A percentile compares a stretch with the other conserved stretches of the same genome.
phyloP scores from a whole-genome alignment of 1,284 basidiomycete genomes.

The Boletus sp. region DNA sequence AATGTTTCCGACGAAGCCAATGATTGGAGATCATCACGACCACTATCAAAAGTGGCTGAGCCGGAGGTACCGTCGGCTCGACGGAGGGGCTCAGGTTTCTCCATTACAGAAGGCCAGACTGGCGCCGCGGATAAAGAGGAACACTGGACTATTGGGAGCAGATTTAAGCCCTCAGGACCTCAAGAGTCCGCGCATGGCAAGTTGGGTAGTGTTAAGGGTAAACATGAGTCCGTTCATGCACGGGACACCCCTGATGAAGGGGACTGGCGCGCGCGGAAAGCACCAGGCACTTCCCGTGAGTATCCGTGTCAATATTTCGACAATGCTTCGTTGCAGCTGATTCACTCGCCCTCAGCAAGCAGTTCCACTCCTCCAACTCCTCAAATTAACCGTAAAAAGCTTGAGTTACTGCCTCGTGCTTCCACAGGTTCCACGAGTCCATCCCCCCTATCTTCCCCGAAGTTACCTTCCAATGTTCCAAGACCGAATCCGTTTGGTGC shows the following conservation, averaged over 20 bases:
- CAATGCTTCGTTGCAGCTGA: constrained; percentile 7
- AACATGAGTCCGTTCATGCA: constrained; percentile 53
- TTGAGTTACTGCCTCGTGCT: constrained; percentile 81
- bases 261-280: constrained; percentile 58
- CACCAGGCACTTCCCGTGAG: constrained; percentile 62
- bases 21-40: constrained; percentile 73
- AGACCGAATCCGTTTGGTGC: constrained; percentile 81
- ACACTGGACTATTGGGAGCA: constrained; percentile 67
- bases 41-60: constrained; percentile 45
- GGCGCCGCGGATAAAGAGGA: constrained; percentile 76
- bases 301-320: background rate
- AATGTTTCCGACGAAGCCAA: constrained; percentile 55
- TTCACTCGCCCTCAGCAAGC: constrained; percentile 45
- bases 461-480: constrained; percentile 49
- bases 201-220: constrained; percentile 50
- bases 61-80: constrained; percentile 46
- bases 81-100: constrained; percentile 58
- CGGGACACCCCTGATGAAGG: constrained; percentile 50
- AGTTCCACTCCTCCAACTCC: constrained; percentile 79
- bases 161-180: constrained; percentile 56
- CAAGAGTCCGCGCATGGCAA: constrained; percentile 45
- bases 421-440: constrained; percentile 58
- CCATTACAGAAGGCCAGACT: constrained; percentile 45
- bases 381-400: constrained; percentile 71
- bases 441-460: constrained; percentile 74